Base-by-base conservation (phyloP, 352 stramenopile species). In the Blastocystis sp. region DNA sequence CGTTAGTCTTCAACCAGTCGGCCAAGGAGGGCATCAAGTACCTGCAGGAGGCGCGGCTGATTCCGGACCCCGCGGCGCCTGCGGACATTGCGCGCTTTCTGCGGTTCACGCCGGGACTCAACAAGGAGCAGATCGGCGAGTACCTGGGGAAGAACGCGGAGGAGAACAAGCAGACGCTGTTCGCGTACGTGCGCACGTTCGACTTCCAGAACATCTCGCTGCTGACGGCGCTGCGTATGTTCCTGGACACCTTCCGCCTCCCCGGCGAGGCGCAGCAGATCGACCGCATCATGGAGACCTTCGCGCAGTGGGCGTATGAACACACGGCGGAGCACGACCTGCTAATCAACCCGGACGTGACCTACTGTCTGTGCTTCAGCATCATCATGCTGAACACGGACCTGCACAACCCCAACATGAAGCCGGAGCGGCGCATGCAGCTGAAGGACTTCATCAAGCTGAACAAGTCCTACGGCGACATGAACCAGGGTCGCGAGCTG, bases 261-360 rank as follows among this genome's bases (percentile, higher is more conserved):
- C 96, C 96, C 0, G 95, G 95, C 6, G 95, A 99, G 89, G 95
- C 95, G 0, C 96, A 99, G 88, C 97, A 97, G 87, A 98, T 99
- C 72, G 96, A 99, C 88, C 91, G 94, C 36, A 85, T 85, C 21
- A 93, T 97, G 75, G 75, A 85, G 51, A 59, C 75, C 14, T 85
- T 85, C 51, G 75, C 75, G 9, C 29, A 51, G 8, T 67, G 65
- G 24, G 75, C 75, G 8, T 85, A 75, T 48, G 75, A 85, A 48
- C 75, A 85, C 40, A 72, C 75, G 11, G 48, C 21, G 27, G 75
- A 85, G 2, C 75, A 85, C 24, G 75, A 85, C 32, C 51, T 63
- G 8, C 75, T 85, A n/a, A 85, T 85, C 27, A 85, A 85, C 32
- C 75, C 75, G 6, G 75, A 85, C 40, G 75, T 85, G 24, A 85